Conservation (phyloP, 139 green algal species). For the Microglena sp. region DNA sequence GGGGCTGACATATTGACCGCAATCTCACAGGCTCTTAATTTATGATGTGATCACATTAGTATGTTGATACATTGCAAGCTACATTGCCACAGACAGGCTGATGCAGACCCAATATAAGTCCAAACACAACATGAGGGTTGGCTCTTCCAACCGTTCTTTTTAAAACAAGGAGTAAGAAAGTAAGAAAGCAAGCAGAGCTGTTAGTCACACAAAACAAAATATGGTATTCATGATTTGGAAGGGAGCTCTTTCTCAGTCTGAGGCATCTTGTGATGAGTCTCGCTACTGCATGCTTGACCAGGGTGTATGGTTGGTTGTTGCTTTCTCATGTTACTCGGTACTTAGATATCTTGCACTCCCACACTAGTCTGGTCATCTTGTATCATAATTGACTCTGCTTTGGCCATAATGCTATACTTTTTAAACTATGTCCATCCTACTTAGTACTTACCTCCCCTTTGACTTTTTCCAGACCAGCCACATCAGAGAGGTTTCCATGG, state of each 20-base stretch:
- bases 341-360: neutral
- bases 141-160: no score
- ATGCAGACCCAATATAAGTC: neutral
- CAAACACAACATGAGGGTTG: no score
- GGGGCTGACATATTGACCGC: neutral
- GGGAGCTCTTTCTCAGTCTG: no score
- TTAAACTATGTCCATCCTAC: neutral
- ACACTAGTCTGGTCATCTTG: neutral
- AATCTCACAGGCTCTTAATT: neutral
- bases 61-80: neutral
- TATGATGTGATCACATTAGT: neutral
- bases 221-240: no score
- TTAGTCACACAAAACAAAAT: no score
- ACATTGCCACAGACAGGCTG: neutral
- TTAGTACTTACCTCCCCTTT: neutral
- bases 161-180: no score
- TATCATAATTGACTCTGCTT: neutral
- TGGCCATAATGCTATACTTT: neutral
- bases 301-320: neutral
- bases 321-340: neutral
- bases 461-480: constrained; percentile 7
- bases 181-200: no score
- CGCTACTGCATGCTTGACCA: neutral
- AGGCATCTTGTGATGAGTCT: no score
- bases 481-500: neutral